Evolutionary conservation across 2,329 filamentous ascomycete genomes (phyloP), one percentile per base, ranked within the genome.

Genomic region (Tetracladium maxilliforme): DNA sequence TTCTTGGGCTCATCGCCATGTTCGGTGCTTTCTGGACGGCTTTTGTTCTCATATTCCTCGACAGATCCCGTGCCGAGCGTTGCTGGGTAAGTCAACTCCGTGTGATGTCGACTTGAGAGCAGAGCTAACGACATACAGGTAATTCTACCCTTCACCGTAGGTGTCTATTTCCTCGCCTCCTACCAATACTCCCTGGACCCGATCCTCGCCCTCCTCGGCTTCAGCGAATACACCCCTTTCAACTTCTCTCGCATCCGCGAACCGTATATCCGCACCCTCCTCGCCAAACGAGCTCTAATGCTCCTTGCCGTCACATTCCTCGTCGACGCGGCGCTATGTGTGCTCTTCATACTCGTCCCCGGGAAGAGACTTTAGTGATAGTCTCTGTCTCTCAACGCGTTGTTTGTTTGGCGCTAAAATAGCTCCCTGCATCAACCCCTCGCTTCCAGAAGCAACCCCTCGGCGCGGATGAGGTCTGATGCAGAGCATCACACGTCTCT

Each of bases 101-200:
- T 16, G 10, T 24, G 11, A 14, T 9, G 25, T 26, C 11, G 4
- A 11, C 19, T 10, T 16, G 14, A 11, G 23, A 22, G 19, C 19
- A 22, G 22, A 17, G 18, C 36, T 39, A 25, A 39, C 22, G 14
- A 33, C 30, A 63, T 58, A 10, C 30, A 77, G 72, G 48, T 79
- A 18, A 87, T 95, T 37, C 58, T 98, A 2, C 90, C 92, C 0
- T 95, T 95, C 54, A 84, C 82, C 3, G 54, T 98, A 17, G 87
- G 84, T 14, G 70, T 92, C 16, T 98, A 98, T 52, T 73, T 78
- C 41, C 69, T 93, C 17, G 70, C 78, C 15, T 90, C 86, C 3
- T 92, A 95, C 44, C 87, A 95, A 49, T 98, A 95, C 55, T 84
- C 83, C 35, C 70, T 98, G 25, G 90, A 98, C 42, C 87, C 92